These are phyloP conservation scores for Alloteropsis semialata DNA, from an alignment of 176 grass and related monocot genomes.

Conservation along the genomic window DNA sequence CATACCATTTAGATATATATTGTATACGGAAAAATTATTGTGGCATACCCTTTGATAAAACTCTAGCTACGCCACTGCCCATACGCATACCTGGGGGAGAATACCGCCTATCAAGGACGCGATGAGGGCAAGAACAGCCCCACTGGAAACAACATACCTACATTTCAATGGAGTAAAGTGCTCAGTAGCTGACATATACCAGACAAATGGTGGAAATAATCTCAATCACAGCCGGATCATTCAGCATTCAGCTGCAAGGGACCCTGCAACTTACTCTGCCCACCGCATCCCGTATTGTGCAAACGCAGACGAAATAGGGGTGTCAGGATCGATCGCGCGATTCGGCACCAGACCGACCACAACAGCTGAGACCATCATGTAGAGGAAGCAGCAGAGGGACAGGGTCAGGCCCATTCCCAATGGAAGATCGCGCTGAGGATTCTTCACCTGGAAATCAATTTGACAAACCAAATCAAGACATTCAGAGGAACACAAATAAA, in stretches of 20 bases:
- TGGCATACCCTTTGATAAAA: no score
- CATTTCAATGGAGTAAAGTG: conserved; percentile 5
- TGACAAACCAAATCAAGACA: conserved; percentile 20
- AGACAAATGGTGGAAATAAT: neutral
- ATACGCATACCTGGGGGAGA: conserved; percentile 90
- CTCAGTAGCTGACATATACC: neutral
- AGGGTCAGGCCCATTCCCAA: conserved; percentile 62
- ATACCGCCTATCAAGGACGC: conserved; percentile 76
- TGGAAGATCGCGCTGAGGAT: conserved; percentile 88
- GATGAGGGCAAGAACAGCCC: conserved; percentile 81
- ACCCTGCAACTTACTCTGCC: conserved; percentile 60
- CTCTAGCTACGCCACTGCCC: no score
- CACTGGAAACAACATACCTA: conserved; percentile 81
- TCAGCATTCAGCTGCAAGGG: conserved; percentile 3
- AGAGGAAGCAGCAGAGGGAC: conserved; percentile 75
- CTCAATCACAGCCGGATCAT: neutral
- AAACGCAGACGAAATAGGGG: conserved; percentile 83
- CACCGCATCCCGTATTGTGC: conserved; percentile 64
- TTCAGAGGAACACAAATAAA: conserved; percentile 1
- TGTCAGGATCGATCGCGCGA: conserved; percentile 72
- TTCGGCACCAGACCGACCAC: conserved; percentile 86
- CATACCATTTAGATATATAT: no score
- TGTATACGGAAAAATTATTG: no score
- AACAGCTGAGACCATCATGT: conserved; percentile 88
- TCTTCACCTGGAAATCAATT: conserved; percentile 74